Percentiles rank a stretch among this genome's conserved stretches.
Evolutionary conservation across 2,329 filamentous ascomycete species (phyloP).

Genomic region (Stachybotrys chartarum): DNA sequence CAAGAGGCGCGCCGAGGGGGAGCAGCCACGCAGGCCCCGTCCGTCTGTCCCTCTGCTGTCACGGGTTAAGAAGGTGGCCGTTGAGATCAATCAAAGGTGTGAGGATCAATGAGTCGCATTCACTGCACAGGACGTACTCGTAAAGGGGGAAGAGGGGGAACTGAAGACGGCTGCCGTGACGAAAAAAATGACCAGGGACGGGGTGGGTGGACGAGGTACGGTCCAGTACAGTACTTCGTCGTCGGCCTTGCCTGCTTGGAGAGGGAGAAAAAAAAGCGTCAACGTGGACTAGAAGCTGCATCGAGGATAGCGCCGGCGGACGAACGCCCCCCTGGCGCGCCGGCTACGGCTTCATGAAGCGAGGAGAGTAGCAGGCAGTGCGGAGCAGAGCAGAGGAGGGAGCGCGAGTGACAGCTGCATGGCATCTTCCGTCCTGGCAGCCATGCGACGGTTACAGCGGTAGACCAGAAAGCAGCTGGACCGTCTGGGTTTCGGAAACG

Average conservation of each 20-base stretch:
- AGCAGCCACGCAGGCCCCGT: background rate
- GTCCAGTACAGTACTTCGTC: background rate
- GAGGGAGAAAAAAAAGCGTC: background rate
- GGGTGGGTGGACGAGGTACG: background rate
- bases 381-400: background rate
- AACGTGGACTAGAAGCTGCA: background rate
- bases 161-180: too few species aligned
- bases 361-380: background rate
- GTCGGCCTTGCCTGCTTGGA: background rate
- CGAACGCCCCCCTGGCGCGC: background rate
- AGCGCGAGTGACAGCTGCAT: background rate
- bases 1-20: background rate
- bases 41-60: background rate
- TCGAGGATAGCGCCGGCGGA: background rate
- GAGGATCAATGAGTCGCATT: too few species aligned
- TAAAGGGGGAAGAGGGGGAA: too few species aligned
- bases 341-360: too few species aligned
- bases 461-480: background rate
- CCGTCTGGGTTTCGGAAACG: background rate
- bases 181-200: too few species aligned
- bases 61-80: background rate
- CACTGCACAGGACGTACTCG: too few species aligned
- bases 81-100: background rate
- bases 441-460: background rate
- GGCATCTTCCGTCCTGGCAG: background rate